Evolutionary conservation across 306 rosid species (phyloP), one percentile per base, ranked within the genome.

Genomic region (Herpetospermum pedunculosum): DNA sequence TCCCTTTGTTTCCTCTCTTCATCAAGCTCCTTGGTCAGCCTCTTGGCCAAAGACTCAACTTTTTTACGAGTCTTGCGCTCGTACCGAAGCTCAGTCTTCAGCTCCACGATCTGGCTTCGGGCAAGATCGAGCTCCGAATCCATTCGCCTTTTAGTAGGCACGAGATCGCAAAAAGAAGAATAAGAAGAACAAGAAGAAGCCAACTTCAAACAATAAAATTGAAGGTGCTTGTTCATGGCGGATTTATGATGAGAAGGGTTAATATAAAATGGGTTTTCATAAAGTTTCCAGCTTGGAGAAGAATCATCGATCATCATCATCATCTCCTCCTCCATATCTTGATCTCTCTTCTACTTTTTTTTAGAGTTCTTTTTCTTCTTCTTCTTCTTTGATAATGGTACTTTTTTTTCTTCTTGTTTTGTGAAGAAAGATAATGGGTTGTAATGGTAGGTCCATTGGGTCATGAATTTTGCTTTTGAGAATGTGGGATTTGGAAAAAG

Each of bases 211-310:
- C 71, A 64, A 64, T 64, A 64, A 11, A 54, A 54, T 3, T 64
- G 71, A 4, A 64, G 48, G 6, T 12, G 34, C 12, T 40, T 65
- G 72, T 40, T 38, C 23, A 40, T 40, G 34, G 50, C 2, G 21
- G 72, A 40, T 65, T 65, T 21, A 40, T 65, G 77, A 57, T 71
- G 77, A 26, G 52, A 47, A 44, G 55, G 72, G 40, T 40, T 73
- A 73, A 81, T 77, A 81, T 86, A 86, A 75, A 81, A 81, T 18
- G 90, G 90, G 65, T 86, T 83, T 73, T 86, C 90, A 15, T 86
- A 86, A 70, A 86, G 84, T 77, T 83, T 86, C 90, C 90, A 86
- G 78, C 74, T 83, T 76, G 84, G 85, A 30, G 75, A 53, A 75
- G 76, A 50, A 74, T 59, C 76, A 52, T 53, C 74, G 73, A 38